Base-by-base conservation (phyloP, 179 eudicot genomes). In the Drosera spatulata region DNA sequence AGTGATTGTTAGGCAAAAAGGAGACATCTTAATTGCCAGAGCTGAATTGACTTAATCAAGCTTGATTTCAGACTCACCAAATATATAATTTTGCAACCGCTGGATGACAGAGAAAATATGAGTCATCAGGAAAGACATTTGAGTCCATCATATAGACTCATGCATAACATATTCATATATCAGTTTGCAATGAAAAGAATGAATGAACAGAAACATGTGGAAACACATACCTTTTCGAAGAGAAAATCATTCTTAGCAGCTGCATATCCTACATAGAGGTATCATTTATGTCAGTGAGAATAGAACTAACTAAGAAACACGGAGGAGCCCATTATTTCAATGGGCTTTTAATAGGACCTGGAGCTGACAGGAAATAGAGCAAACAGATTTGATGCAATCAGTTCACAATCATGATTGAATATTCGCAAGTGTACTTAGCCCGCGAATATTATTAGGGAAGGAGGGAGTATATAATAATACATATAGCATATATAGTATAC, bases 181-280 rank as follows among this genome's bases (percentile, higher is more conserved):
- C 33, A 22, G 33, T 22, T 22, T 22, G 33, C 33, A 22, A 22
- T 22, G 33, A 22, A 22, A 22, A 22, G 33, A 22, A 22, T 22
- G 33, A 22, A 22, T 48, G 38, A 64, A 46, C 55, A 47, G 59
- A 6, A 13, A 65, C 12, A 49, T 39, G 22, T 39, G 42, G 13
- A 39, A 60, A 53, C 55, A 76, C 80, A 55, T 69, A 83, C 98
- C 85, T 86, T 91, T 73, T 91, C 96, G 72, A 91, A 91, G 50
- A 91, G 80, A 62, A 91, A 91, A 69, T 91, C 98, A 68, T 91
- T 91, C 76, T 88, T 91, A 2, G 96, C 98, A 50, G 98, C 85
- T 46, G 91, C 73, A 69, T 91, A 91, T 44, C 98, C 98, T 91
- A 84, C 71, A 80, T 53, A 22, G 59, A 38, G 62, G 59, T 38